Evolutionary conservation across 192 early-diverging fungal species (phyloP).

Genomic region (Coemansia sp.): DNA sequence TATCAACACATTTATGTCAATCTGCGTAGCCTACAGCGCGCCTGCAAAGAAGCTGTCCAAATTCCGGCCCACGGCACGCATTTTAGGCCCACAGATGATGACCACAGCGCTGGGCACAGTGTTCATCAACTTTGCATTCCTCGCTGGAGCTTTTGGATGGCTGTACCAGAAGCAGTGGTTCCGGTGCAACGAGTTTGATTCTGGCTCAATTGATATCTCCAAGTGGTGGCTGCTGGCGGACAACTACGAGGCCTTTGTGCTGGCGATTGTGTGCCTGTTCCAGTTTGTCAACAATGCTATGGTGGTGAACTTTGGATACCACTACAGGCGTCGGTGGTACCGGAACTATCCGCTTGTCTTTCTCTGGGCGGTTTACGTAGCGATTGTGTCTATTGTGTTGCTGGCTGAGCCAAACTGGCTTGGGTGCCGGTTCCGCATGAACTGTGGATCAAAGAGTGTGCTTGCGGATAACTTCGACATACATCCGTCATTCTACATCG

Average conservation of each 20-base stretch:
- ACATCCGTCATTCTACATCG: slow-evolving; percentile 39
- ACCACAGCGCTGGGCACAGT: slow-evolving; percentile 59
- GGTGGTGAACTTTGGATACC: slow-evolving; percentile 65
- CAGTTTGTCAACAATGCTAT: slow-evolving; percentile 70
- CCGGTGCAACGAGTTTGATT: slow-evolving; percentile 42
- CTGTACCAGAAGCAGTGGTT: slow-evolving; percentile 55
- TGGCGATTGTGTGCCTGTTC: slow-evolving; percentile 61
- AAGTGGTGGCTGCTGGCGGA: slow-evolving; percentile 74
- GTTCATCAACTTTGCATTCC: slow-evolving; percentile 62
- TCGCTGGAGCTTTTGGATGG: slow-evolving; percentile 25
- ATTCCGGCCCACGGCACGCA: slow-evolving; percentile 61
- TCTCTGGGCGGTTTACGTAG: slow-evolving; percentile 53
- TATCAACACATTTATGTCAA: slow-evolving; percentile 55
- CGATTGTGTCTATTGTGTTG: slow-evolving; percentile 55
- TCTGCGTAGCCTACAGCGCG: slow-evolving; percentile 53
- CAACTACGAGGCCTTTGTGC: slow-evolving; percentile 65
- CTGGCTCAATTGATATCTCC: slow-evolving; percentile 53
- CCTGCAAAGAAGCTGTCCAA: slow-evolving; percentile 46
- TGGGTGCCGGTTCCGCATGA: slow-evolving; percentile 63
- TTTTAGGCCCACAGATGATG: slow-evolving; percentile 65
- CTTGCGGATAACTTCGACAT: slow-evolving; percentile 37
- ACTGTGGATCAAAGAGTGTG: slow-evolving; percentile 62
- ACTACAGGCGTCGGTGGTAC: slow-evolving; percentile 62
- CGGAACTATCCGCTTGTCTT: slow-evolving; percentile 60
- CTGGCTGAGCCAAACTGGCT: slow-evolving; percentile 63